A percentile compares a stretch with the other conserved stretches of the same genome.
Conservation (phyloP, 176 grass and related monocot species). For the Eleusine coracana region DNA sequence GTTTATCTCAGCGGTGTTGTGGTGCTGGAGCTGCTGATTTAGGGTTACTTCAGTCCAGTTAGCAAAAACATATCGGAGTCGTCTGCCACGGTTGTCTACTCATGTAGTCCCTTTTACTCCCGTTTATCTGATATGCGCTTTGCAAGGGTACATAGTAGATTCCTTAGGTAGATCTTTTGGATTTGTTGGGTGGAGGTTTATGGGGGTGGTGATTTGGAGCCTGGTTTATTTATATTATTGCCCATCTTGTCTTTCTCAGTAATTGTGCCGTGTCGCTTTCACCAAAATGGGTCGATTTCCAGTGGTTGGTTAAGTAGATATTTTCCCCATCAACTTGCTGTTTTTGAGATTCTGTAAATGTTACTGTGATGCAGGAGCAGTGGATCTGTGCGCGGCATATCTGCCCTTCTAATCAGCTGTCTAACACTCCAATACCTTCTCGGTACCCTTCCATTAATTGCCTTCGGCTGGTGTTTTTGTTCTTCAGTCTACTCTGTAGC, state of each 20-base stretch:
- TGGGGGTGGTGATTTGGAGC: neutral
- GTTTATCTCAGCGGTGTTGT: neutral
- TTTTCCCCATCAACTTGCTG: neutral
- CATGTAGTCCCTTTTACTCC: neutral
- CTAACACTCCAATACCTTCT: neutral
- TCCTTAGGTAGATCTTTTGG: neutral
- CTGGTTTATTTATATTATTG: conserved; percentile 3
- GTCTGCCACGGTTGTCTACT: neutral
- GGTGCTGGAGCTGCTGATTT: neutral
- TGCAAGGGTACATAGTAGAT: neutral
- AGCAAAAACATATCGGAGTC: neutral
- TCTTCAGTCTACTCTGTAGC: conserved; percentile 6
- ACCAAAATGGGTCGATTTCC: conserved; percentile 23
- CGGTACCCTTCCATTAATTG: neutral
- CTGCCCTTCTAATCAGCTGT: neutral
- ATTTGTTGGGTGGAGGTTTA: neutral
- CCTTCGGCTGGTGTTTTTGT: conserved; percentile 26
- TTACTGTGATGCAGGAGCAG: conserved; percentile 36
- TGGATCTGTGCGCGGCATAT: neutral
- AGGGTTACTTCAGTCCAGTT: neutral
- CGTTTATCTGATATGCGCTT: neutral
- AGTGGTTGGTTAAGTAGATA: conserved; percentile 24
- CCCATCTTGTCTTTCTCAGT: neutral
- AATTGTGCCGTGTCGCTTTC: conserved; percentile 7
- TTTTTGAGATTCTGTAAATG: conserved; percentile 23